Percentiles rank a stretch among this genome's conserved stretches.
Conservation (phyloP, 2,329 filamentous ascomycete genomes). For the Westerdykella sp. region DNA sequence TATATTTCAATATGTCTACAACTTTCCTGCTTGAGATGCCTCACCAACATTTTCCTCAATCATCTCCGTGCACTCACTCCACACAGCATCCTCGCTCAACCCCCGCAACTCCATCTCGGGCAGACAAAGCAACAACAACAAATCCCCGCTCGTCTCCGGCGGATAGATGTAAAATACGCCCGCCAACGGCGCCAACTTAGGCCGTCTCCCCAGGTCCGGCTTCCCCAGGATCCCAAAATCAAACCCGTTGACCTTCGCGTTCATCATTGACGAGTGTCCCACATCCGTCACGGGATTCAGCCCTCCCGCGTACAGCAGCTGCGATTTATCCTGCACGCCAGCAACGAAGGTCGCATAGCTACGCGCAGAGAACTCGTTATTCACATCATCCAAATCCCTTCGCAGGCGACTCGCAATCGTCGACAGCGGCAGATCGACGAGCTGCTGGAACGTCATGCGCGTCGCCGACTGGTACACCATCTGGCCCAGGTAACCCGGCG, state of each 20-base stretch:
- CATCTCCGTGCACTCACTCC: too few species aligned
- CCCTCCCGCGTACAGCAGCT: constrained; percentile 18
- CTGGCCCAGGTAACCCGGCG: constrained; percentile 25
- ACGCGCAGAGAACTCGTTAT: constrained; percentile 18
- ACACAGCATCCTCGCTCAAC: too few species aligned
- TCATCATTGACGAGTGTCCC: constrained; percentile 12
- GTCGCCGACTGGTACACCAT: constrained; percentile 18
- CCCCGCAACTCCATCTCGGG: too few species aligned
- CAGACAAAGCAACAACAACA: too few species aligned
- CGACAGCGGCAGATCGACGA: constrained; percentile 13
- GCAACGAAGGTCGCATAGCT: constrained; percentile 29
- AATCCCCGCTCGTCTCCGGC: not conserved
- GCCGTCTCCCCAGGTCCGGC: constrained; percentile 6
- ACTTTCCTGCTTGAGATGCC: too few species aligned
- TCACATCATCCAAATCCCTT: constrained; percentile 14
- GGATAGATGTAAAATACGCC: constrained; percentile 8
- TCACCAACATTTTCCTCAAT: too few species aligned
- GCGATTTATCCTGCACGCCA: constrained; percentile 18
- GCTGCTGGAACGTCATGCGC: constrained; percentile 14
- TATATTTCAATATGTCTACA: too few species aligned
- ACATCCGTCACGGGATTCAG: constrained; percentile 9
- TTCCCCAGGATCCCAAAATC: constrained; percentile 8
- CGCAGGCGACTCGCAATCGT: constrained; percentile 15
- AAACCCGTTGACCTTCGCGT: constrained; percentile 10
- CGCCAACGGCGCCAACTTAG: not conserved